Conservation (phyloP, 257 asterid species). For the Rubia yunnanensis region DNA sequence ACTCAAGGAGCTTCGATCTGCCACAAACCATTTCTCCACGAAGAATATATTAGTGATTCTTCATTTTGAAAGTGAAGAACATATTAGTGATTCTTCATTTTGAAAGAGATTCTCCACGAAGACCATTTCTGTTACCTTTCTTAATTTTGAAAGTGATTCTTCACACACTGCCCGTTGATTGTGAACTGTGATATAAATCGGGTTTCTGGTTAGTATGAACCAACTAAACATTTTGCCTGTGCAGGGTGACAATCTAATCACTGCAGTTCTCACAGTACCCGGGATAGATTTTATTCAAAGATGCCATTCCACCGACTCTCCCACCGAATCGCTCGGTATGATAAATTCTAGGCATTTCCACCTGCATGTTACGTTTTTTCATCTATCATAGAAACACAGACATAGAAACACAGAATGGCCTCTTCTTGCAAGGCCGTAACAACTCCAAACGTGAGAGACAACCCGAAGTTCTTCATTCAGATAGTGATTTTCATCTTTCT, state of each 20-base stretch:
- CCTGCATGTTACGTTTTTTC: neutral
- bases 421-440: conserved; percentile 71
- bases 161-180: neutral
- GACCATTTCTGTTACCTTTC: no score
- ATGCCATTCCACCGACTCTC: conserved; percentile 96
- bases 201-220: neutral
- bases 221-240: neutral
- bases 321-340: conserved; percentile 93
- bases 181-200: neutral
- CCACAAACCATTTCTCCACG: conserved; percentile 73
- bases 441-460: conserved; percentile 95
- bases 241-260: conserved; percentile 90
- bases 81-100: no score
- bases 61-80: no score
- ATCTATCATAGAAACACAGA: neutral
- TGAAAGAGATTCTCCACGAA: no score
- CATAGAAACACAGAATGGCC: conserved; percentile 1
- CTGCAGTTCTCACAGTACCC: conserved; percentile 91
- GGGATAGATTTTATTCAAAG: conserved; percentile 97
- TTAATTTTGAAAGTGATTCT: neutral
- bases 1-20: conserved; percentile 78
- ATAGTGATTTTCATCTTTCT: conserved; percentile 89
- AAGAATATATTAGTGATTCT: conserved; percentile 82
- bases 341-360: neutral
- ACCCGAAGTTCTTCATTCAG: conserved; percentile 91